Evolutionary conservation across 2,329 filamentous ascomycete genomes (phyloP).

Genomic region (Trichoderma asperellum): DNA sequence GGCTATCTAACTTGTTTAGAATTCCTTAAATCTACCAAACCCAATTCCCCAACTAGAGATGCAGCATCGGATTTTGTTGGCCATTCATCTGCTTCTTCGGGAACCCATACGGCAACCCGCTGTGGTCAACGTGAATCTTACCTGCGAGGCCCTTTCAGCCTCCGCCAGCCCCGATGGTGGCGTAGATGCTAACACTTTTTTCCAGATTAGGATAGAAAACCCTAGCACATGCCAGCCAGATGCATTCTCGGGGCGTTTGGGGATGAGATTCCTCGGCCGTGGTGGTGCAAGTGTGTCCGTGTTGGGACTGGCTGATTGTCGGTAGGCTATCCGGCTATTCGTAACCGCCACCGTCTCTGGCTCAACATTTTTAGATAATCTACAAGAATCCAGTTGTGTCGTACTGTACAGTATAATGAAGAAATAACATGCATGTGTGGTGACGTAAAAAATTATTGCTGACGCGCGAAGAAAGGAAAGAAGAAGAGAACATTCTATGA

Average conservation of each 20-base stretch:
- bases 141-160: neutral
- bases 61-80: neutral
- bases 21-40: neutral
- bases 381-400: neutral
- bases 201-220: neutral
- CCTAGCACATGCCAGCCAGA: neutral
- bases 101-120: constrained; percentile 12
- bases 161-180: constrained; percentile 7
- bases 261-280: neutral
- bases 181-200: neutral
- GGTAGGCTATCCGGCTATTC: constrained; percentile 25
- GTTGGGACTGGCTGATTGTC: constrained; percentile 1
- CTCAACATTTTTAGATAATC: neutral
- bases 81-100: neutral
- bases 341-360: neutral
- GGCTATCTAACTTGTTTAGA: neutral
- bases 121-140: neutral
- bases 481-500: neutral
- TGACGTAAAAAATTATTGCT: neutral
- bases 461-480: neutral
- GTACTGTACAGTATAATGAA: neutral
- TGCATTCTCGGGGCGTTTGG: neutral
- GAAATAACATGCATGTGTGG: neutral
- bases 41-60: neutral
- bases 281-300: neutral